Conservation (phyloP, 2,329 filamentous ascomycete genomes). For the Ceratocystis eucalypticola region DNA sequence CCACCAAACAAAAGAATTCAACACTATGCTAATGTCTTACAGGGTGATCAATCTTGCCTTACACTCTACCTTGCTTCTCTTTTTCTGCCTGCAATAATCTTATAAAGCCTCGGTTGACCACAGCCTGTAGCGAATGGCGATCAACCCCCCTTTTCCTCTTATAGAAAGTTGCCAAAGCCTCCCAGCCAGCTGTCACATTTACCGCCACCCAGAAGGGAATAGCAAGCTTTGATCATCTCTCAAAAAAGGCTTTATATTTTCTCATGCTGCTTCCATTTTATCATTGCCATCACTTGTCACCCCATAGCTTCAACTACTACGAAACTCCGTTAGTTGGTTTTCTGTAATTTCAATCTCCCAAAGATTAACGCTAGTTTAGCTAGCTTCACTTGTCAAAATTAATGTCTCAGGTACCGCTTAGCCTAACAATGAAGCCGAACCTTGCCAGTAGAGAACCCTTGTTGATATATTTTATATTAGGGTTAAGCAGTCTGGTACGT, state of each 20-base stretch:
- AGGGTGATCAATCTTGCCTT: no score
- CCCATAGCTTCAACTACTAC: not conserved
- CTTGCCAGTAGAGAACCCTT: not conserved
- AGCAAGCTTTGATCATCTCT: no score
- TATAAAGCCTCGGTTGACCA: no score
- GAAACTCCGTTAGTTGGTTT: not conserved
- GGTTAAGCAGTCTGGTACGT: not conserved
- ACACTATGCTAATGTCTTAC: not conserved
- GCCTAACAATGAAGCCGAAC: not conserved
- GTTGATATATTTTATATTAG: not conserved
- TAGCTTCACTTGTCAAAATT: slow-evolving; percentile 8
- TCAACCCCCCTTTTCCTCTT: slow-evolving; percentile 1
- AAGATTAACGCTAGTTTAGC: not conserved
- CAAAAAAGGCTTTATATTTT: no score
- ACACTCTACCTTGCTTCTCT: not conserved
- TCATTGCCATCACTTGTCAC: not conserved
- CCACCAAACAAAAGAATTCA: not conserved
- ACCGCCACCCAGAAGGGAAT: no score
- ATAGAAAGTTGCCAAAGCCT: not conserved
- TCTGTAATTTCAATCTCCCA: not conserved
- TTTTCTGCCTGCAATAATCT: no score
- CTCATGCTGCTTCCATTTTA: no score
- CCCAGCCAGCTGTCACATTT: slow-evolving; percentile 3
- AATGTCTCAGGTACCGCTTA: slow-evolving; percentile 7
- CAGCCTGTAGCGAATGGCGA: not conserved